Evolutionary conservation across 345 rosid species (phyloP).

Genomic region (Eucalyptus camaldulensis): DNA sequence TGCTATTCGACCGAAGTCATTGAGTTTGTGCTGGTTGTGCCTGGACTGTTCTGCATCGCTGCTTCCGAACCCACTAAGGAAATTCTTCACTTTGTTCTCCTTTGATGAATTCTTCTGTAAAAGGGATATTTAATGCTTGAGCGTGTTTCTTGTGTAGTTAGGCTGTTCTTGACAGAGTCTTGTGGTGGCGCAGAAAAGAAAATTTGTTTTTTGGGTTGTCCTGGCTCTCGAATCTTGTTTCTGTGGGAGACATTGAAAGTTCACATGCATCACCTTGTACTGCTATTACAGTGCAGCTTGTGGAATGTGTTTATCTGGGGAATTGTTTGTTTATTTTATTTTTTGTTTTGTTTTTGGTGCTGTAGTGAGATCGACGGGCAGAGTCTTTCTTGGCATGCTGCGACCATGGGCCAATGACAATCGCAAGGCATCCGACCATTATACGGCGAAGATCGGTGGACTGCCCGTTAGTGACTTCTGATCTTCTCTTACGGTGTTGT

Average conservation of each 20-base stretch:
- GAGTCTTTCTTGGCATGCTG: constrained; percentile 49
- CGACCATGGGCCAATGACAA: constrained; percentile 72
- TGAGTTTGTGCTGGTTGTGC: no score
- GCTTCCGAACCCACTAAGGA: no score
- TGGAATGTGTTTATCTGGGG: no score
- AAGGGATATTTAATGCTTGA: no score
- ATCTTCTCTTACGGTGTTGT: neutral
- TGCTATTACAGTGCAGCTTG: no score
- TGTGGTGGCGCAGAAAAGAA: constrained; percentile 65
- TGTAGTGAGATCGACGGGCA: constrained; percentile 7
- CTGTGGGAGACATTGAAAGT: constrained; percentile 65
- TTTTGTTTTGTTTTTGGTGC: neutral
- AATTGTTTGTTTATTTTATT: neutral
- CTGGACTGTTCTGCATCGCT: no score
- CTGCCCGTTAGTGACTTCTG: constrained; percentile 34
- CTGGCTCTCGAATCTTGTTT: constrained; percentile 26
- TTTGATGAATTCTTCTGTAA: no score
- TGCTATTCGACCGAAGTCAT: no score
- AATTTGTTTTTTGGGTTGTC: constrained; percentile 94
- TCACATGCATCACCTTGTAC: constrained; percentile 4
- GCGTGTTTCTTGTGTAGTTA: no score
- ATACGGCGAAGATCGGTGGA: constrained; percentile 77
- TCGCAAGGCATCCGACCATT: constrained; percentile 60
- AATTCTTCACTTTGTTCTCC: no score
- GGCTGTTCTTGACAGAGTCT: neutral